Base-by-base conservation (phyloP, 1,139 yeast species). In the Debaryomyces fabryi region DNA sequence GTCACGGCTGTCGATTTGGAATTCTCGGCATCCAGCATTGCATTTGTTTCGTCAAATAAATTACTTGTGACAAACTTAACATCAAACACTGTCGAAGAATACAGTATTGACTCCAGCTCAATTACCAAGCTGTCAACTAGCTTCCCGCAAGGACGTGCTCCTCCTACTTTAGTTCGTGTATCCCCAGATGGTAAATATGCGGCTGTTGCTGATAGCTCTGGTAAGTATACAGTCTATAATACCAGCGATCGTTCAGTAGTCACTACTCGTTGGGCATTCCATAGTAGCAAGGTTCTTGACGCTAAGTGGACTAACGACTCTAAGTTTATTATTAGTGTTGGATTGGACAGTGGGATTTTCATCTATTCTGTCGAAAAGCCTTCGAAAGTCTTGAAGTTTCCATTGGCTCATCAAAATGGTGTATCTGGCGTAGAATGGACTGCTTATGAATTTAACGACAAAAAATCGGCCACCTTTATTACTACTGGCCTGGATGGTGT, bases 251-350 rank as follows among this genome's bases (percentile, higher is more conserved):
- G 76, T 37, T 60, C 78, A 6, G 74, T 88, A 6, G 81, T 87
- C 41, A 91, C 98, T 1, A 83, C 95, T 0, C 82, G 98, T 63
- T 93, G 99, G 99, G 86, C 96, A 0, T 92, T 88, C 83, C 97
- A 95, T 65, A 87, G 92, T 3, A 85, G 96, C 49, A 83, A 81
- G 50, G 86, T 93, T 51, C 83, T 82, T 48, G 82, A 86, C 34
- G 87, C 95, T 43, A 69, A 82, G 30, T 93, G 98, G 98, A 79
- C 86, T 40, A 67, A 72, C 2, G 91, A 87, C 56, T 87, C 90
- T 48, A 82, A 85, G 56, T 83, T 78, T 56, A 78, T 88, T 44
- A 86, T 85, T 18, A 83, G 93, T 52, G 96, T 87, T 1, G 89
- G 97, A 0, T 73, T 90, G 49, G 99, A 93, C 62, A 85, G 96